Conservation (phyloP, 768 basidiomycete species). For the Plicaturopsis crispa region DNA sequence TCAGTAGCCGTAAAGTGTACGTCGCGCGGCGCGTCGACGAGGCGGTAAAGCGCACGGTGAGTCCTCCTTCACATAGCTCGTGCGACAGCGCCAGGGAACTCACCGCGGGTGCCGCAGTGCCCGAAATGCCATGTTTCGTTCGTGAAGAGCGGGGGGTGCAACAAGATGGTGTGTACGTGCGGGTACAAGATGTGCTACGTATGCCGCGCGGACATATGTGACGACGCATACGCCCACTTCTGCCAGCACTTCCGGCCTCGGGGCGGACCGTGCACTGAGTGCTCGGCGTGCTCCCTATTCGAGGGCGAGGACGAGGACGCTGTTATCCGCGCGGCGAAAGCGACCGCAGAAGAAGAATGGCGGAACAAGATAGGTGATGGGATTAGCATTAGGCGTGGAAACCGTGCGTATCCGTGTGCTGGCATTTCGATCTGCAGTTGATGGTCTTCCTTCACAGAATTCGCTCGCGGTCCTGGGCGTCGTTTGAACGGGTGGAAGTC, state of each 20-base stretch:
- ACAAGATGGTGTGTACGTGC: conserved; percentile 10
- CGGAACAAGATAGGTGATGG: no score
- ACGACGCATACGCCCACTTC: conserved; percentile 8
- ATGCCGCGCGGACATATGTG: conserved; percentile 8
- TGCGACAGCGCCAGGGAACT: no score
- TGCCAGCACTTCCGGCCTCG: conserved; percentile 11
- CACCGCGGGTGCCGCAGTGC: conserved; percentile 6
- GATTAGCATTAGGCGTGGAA: no score
- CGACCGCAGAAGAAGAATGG: neutral
- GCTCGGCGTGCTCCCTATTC: neutral
- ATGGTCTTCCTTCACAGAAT: no score
- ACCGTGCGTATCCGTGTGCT: no score
- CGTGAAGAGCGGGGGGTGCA: conserved; percentile 11
- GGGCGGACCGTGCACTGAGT: neutral
- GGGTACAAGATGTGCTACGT: conserved; percentile 11
- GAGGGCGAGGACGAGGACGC: neutral
- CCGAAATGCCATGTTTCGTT: conserved; percentile 8
- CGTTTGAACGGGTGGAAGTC: no score
- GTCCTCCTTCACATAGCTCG: neutral
- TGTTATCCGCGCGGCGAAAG: neutral
- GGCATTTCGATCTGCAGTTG: no score
- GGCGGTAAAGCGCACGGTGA: conserved; percentile 9
- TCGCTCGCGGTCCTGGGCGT: no score
- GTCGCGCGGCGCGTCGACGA: conserved; percentile 7
- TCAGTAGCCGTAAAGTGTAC: neutral